Evolutionary conservation across 768 basidiomycete genomes (phyloP), one percentile per base, ranked within the genome.

Genomic region (Phlebiopsis gigantea): DNA sequence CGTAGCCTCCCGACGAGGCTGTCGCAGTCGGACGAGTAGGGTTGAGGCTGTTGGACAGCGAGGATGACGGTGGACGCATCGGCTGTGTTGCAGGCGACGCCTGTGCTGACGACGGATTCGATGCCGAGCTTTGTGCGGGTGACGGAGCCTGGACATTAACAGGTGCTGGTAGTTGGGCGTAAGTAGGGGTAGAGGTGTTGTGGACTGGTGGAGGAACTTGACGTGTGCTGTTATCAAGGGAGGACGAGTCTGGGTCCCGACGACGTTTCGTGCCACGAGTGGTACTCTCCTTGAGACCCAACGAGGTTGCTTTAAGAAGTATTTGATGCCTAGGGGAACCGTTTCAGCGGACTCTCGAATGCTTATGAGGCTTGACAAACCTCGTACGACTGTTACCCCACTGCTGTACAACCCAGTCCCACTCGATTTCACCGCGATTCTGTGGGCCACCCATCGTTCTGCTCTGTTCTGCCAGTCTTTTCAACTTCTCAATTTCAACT

Each of bases 201-300:
- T 66, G 43, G 29, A 22, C 19, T 43, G 34, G 77, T 63, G 55
- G 52, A 65, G 2, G 61, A 65, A 64, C 1, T 59, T 47, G 42
- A 58, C 54, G 65, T 58, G 12, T 69, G 61, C 49, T 63, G 63
- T 3, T 49, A 57, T 15, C 65, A 53, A 31, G n/a, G 0, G 66
- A 60, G 28, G 65, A 21, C 4, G 5, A 19, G 25, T 62, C 72
- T 22, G 70, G 64, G 46, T 79, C 79, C 43, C 81, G 78, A 43
- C 80, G 77, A 44, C 87, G 79, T 63, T 88, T 88, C 28, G 75
- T 74, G 5, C 79, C 84, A 43, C 85, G 71, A 0, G 78, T 78
- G 17, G 87, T 82, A 60, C 85, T 88, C 62, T 87, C 87, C 68
- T 91, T 91, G 47, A 93, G 73, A 9, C 87, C 86, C 17, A 93